Percentiles rank a stretch among this genome's conserved stretches.
phyloP scores from a whole-genome alignment of 495 filamentous ascomycete genomes.

The Talaromyces borbonicus region DNA sequence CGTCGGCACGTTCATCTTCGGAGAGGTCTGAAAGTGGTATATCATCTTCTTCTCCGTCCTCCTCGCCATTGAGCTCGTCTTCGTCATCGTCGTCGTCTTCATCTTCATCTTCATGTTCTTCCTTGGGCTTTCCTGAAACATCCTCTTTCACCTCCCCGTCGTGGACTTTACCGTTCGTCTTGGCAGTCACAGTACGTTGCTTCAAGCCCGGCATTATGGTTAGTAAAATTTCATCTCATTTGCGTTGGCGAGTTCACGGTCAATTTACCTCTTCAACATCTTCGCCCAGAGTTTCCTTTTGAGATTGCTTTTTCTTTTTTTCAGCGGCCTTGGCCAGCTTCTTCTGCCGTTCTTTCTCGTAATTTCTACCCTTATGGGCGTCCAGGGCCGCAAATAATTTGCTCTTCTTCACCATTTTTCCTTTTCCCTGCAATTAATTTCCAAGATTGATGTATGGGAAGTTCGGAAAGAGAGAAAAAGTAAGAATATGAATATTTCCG shows the following conservation, averaged over 20 bases:
- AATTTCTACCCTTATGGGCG: conserved; percentile 56
- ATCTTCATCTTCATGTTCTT: conserved; percentile 20
- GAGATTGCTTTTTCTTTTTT: conserved; percentile 41
- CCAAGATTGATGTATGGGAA: not conserved
- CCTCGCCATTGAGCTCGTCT: conserved; percentile 31
- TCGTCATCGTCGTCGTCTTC: conserved; percentile 25
- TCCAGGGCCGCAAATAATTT: conserved; percentile 57
- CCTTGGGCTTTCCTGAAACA: not conserved
- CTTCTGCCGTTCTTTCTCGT: conserved; percentile 57
- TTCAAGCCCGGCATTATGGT: not conserved
- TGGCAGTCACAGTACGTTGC: not conserved
- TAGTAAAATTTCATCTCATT: not conserved
- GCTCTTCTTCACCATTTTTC: conserved; percentile 51
- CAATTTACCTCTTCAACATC: conserved; percentile 12
- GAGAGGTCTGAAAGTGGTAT: conserved; percentile 80
- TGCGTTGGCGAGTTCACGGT: not conserved
- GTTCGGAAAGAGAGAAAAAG: too few relatives aligned
- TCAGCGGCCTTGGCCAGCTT: conserved; percentile 44
- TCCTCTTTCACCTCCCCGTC: not conserved
- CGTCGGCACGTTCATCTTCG: conserved; percentile 72
- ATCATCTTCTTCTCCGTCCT: conserved; percentile 45
- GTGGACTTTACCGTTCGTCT: not conserved
- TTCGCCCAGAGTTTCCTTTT: conserved; percentile 25
- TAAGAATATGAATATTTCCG: too few relatives aligned
- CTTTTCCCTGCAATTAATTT: not conserved